phyloP scores from a whole-genome alignment of 805 yeast genomes.

The Yarrowia bubula region DNA sequence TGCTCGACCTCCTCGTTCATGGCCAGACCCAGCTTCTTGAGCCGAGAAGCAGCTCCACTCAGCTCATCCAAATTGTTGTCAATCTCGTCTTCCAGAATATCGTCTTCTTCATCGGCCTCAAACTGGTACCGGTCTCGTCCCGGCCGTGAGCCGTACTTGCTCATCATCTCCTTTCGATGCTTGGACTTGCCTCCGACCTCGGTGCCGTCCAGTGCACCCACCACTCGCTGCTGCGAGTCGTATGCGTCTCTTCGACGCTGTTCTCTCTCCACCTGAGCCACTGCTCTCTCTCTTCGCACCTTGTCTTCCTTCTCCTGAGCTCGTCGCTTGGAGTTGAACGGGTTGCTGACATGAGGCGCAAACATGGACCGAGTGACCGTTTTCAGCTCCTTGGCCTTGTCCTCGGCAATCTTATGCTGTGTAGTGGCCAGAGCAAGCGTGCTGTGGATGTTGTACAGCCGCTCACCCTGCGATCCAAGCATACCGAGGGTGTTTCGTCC shows the following conservation, averaged over 20 bases:
- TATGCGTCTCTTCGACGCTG: conserved; percentile 57
- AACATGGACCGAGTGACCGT: conserved; percentile 78
- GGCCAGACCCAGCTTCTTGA: conserved; percentile 68
- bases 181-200: conserved; percentile 39
- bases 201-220: conserved; percentile 43
- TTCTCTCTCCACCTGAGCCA: conserved; percentile 62
- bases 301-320: conserved; percentile 70
- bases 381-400: conserved; percentile 73
- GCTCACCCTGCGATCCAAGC: conserved; percentile 91
- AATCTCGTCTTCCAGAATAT: conserved; percentile 84
- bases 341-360: conserved; percentile 77
- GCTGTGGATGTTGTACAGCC: conserved; percentile 75
- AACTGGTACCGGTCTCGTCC: conserved; percentile 66
- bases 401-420: conserved; percentile 78
- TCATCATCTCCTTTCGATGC: conserved; percentile 35
- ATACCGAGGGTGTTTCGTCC: conserved; percentile 84
- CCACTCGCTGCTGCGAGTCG: conserved; percentile 66
- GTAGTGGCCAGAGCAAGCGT: conserved; percentile 73
- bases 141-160: conserved; percentile 31
- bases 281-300: conserved; percentile 58
- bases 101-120: conserved; percentile 90
- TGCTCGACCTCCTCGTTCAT: conserved; percentile 74
- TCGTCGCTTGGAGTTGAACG: conserved; percentile 80
- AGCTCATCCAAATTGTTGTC: conserved; percentile 81
- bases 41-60: conserved; percentile 60